phyloP scores from a whole-genome alignment of 75 land plant species.

The Cunninghamia lanceolata region DNA sequence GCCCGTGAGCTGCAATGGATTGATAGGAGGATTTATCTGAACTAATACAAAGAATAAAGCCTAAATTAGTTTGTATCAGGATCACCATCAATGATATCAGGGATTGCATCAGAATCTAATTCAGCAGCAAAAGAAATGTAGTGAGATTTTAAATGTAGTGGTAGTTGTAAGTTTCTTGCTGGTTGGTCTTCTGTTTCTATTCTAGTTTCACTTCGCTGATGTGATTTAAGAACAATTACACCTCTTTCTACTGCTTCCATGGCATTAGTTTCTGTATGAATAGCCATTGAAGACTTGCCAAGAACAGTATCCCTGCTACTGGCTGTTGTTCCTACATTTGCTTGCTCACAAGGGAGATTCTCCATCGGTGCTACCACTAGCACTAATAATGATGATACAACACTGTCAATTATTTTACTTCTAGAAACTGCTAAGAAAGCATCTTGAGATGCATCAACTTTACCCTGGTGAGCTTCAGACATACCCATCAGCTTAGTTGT shows the following conservation, averaged over 20 bases:
- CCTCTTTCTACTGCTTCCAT: neutral
- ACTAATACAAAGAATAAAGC: neutral
- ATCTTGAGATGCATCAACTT: slow-evolving; percentile 2
- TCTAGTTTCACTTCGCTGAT: slow-evolving; percentile 8
- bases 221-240: neutral
- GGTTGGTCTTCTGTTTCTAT: neutral
- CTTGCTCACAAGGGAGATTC: neutral
- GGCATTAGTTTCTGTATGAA: neutral
- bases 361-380: neutral
- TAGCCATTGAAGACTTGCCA: neutral
- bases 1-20: neutral
- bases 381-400: neutral
- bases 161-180: neutral
- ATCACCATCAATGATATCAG: slow-evolving; percentile 72
- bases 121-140: slow-evolving; percentile 20
- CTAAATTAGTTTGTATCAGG: slow-evolving; percentile 61
- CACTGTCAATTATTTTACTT: neutral
- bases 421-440: neutral
- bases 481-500: neutral
- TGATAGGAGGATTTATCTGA: neutral
- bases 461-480: neutral
- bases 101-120: slow-evolving; percentile 61
- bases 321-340: neutral
- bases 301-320: neutral
- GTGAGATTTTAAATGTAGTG: neutral